Conservation (phyloP, 148 eudicot genomes). For the Silene conica region DNA sequence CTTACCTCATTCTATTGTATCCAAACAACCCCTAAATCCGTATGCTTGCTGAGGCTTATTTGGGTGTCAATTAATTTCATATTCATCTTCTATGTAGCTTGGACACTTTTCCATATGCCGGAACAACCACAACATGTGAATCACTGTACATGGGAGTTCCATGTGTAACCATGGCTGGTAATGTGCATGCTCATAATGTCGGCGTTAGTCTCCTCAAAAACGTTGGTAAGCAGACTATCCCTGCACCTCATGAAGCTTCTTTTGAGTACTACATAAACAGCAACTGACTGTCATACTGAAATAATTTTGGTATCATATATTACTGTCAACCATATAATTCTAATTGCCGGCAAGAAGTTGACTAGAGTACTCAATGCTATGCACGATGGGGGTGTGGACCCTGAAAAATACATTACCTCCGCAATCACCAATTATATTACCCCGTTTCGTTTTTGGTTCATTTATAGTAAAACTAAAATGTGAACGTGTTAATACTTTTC, state of each 20-base stretch:
- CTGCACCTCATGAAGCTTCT: background rate
- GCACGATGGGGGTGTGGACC: too few species aligned
- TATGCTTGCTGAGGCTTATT: background rate
- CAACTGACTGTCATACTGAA: background rate
- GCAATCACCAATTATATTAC: too few species aligned
- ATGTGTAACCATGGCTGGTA: slow-evolving; percentile 89
- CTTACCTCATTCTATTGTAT: too few species aligned
- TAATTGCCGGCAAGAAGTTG: background rate
- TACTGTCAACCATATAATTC: background rate
- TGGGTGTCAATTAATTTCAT: background rate
- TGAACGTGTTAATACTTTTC: too few species aligned
- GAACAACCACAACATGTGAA: slow-evolving; percentile 97
- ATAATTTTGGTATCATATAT: background rate
- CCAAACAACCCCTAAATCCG: background rate
- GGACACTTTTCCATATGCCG: slow-evolving; percentile 99
- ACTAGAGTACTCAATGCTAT: background rate
- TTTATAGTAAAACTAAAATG: too few species aligned
- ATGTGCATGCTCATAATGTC: slow-evolving; percentile 96
- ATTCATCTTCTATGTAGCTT: slow-evolving; percentile 46
- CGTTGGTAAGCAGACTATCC: slow-evolving; percentile 59
- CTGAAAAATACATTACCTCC: too few species aligned
- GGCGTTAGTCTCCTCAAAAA: slow-evolving; percentile 92
- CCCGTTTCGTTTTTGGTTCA: too few species aligned
- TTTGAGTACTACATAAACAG: background rate
- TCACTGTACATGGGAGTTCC: slow-evolving; percentile 99